These are phyloP conservation scores for Balansia obtecta DNA, from an alignment of 2,329 filamentous ascomycete genomes.

Conservation along the genomic window DNA sequence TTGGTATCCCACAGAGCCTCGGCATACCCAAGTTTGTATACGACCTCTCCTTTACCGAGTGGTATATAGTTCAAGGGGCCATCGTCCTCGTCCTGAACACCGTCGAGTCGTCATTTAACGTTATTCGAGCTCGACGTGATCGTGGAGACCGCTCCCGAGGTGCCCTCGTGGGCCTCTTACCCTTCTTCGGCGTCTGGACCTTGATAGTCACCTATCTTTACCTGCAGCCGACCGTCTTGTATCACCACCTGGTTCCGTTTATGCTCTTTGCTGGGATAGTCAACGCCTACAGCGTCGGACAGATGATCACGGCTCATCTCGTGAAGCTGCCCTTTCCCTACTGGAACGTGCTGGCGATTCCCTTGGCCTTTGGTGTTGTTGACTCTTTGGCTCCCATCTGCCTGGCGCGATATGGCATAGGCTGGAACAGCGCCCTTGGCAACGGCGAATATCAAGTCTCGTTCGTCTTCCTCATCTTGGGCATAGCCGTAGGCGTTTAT, in stretches of 20 bases:
- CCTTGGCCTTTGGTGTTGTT: conserved; percentile 63
- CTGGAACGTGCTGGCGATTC: conserved; percentile 71
- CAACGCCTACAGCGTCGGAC: conserved; percentile 89
- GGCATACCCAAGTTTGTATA: conserved; percentile 63
- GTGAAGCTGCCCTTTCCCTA: conserved; percentile 83
- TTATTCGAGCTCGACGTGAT: conserved; percentile 66
- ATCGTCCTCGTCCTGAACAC: conserved; percentile 80
- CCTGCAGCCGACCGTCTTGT: conserved; percentile 73
- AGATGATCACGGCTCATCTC: conserved; percentile 91
- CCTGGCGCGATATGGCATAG: conserved; percentile 45
- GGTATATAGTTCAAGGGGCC: conserved; percentile 81
- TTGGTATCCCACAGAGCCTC: conserved; percentile 53
- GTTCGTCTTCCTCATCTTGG: conserved; percentile 81
- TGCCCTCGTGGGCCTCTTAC: conserved; percentile 70
- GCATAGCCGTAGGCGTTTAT: conserved; percentile 79
- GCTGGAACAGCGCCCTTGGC: conserved; percentile 68
- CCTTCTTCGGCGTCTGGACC: conserved; percentile 68
- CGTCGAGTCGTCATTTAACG: conserved; percentile 65
- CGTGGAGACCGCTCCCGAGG: conserved; percentile 60
- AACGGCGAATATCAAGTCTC: conserved; percentile 76
- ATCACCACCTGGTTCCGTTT: conserved; percentile 79
- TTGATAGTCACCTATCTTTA: conserved; percentile 68
- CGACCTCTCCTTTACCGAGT: conserved; percentile 75
- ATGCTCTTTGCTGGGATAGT: conserved; percentile 76
- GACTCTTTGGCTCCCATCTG: conserved; percentile 68